Evolutionary conservation across 257 asterid genomes (phyloP).

Genomic region (Nicotiana obtusifolia): DNA sequence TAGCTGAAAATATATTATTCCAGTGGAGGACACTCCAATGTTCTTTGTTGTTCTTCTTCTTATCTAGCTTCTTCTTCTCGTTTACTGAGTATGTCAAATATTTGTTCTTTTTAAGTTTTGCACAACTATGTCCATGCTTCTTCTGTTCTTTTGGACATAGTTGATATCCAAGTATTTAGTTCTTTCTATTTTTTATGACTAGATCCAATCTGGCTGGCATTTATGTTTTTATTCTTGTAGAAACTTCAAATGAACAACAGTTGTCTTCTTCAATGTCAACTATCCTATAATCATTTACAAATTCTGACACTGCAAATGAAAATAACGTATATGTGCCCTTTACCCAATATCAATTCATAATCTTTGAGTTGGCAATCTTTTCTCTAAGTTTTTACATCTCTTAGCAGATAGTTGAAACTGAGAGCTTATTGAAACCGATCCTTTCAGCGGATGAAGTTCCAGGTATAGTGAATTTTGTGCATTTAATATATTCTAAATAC

Average conservation of each 20-base stretch:
- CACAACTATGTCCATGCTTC: neutral
- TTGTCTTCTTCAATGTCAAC: neutral
- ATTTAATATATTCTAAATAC: neutral
- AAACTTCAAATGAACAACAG: neutral
- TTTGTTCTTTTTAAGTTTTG: neutral
- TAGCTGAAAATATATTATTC: neutral
- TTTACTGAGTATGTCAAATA: neutral
- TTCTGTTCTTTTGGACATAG: neutral
- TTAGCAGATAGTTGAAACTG: slow-evolving; percentile 72
- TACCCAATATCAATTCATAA: neutral
- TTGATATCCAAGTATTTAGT: neutral
- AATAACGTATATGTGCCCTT: too few species aligned
- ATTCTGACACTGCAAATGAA: neutral
- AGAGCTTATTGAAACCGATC: slow-evolving; percentile 75
- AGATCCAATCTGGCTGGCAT: neutral
- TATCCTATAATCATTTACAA: neutral
- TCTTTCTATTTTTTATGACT: neutral
- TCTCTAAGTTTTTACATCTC: slow-evolving; percentile 10
- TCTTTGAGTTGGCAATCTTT: neutral
- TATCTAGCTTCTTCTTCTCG: neutral
- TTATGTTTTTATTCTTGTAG: neutral
- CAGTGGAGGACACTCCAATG: neutral
- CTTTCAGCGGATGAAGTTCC: slow-evolving; percentile 68
- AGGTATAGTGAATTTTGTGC: slow-evolving; percentile 30
- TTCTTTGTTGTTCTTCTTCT: neutral